Percentiles rank a stretch among this genome's conserved stretches.
Conservation (phyloP, 176 grass and related monocot species). For the Rhynchospora breviuscula region DNA sequence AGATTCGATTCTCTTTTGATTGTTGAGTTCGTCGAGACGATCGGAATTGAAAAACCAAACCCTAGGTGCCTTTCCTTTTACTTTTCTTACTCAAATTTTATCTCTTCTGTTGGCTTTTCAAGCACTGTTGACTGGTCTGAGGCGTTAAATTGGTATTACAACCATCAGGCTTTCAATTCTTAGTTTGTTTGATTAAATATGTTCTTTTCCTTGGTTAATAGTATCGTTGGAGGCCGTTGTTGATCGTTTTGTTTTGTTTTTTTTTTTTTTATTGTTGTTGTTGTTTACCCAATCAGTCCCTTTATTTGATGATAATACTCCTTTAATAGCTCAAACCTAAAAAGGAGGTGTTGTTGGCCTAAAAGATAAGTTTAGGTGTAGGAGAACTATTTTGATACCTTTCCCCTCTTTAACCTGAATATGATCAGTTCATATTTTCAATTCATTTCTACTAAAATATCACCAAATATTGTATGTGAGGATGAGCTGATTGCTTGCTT, state of each 20-base stretch:
- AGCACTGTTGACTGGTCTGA: not conserved
- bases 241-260: not conserved
- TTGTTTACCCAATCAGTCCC: not conserved
- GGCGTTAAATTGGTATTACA: not conserved
- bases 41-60: not conserved
- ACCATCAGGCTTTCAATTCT: not conserved
- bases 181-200: not conserved
- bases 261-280: not conserved
- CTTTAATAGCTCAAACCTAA: not conserved
- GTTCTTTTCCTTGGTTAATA: not conserved
- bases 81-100: not conserved
- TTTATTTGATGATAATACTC: not conserved
- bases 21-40: not conserved
- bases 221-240: not conserved
- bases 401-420: not conserved
- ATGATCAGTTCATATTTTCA: not conserved
- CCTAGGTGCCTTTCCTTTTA: conserved; percentile 11
- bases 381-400: conserved; percentile 5
- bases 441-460: not conserved
- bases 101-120: not conserved
- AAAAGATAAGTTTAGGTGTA: not conserved
- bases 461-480: not conserved
- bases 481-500: not conserved
- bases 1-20: not conserved
- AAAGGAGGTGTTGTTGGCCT: not conserved